Evolutionary conservation across 139 green algal species (phyloP).

Genomic region (Chlorella sp.): DNA sequence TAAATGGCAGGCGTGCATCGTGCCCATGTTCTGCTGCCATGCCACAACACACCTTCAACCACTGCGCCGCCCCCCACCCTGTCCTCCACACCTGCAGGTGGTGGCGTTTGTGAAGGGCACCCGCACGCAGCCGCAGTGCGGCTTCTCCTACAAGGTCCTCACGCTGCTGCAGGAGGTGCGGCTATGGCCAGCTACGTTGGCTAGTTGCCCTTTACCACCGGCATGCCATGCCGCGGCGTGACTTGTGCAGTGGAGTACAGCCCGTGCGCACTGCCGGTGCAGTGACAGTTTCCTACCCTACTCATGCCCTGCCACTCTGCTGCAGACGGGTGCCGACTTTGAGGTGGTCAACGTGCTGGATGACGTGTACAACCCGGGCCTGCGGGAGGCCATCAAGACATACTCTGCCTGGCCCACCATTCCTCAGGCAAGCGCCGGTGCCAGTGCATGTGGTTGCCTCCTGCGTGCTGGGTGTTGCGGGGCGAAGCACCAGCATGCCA

Average conservation of each 20-base stretch:
- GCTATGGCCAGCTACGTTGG: too few relatives aligned
- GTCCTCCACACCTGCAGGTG: conserved; percentile 53
- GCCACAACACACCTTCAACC: too few relatives aligned
- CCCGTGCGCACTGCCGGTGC: too few relatives aligned
- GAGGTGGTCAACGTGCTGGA: conserved; percentile 93
- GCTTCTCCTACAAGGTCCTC: conserved; percentile 90
- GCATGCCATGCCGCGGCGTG: too few relatives aligned
- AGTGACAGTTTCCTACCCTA: neutral
- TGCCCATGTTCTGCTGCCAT: too few relatives aligned
- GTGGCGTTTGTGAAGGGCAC: conserved; percentile 96
- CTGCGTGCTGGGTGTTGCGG: too few relatives aligned
- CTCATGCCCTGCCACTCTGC: conserved; percentile 17
- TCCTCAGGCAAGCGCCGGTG: conserved; percentile 68
- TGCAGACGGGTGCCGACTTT: conserved; percentile 68
- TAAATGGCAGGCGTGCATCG: too few relatives aligned
- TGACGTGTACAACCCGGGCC: conserved; percentile 87
- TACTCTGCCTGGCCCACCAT: conserved; percentile 97
- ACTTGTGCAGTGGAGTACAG: too few relatives aligned
- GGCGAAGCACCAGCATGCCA: too few relatives aligned
- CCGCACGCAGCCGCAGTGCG: conserved; percentile 85
- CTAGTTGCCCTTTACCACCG: too few relatives aligned
- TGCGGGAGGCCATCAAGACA: conserved; percentile 93
- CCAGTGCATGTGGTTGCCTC: too few relatives aligned
- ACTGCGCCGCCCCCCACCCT: too few relatives aligned
- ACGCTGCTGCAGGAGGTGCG: conserved; percentile 74